Conservation (phyloP, 495 filamentous ascomycete genomes). For the Bryoglossum gracile region DNA sequence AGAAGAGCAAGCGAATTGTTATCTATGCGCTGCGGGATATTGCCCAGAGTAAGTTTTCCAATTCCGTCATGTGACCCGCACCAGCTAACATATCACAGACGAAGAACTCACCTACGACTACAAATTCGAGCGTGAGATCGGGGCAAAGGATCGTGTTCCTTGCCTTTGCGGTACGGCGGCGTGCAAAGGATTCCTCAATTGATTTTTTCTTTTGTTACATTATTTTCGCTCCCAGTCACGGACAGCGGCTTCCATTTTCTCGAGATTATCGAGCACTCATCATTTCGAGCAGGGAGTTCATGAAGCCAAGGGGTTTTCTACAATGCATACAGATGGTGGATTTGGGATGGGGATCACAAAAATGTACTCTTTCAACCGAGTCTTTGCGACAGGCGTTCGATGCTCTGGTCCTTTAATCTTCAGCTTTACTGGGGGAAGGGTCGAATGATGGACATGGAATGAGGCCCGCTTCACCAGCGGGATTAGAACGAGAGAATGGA, state of each 20-base stretch:
- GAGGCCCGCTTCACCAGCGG: slow-evolving; percentile 17
- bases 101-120: slow-evolving; percentile 99
- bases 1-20: slow-evolving; percentile 97
- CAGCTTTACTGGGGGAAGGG: not conserved
- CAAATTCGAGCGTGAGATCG: slow-evolving; percentile 97
- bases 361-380: slow-evolving; percentile 28
- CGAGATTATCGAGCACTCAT: not conserved
- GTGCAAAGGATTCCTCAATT: slow-evolving; percentile 99
- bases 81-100: slow-evolving; percentile 57
- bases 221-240: not conserved
- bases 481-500: not conserved
- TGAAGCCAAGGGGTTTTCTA: not conserved
- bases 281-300: slow-evolving; percentile 9
- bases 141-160: slow-evolving; percentile 88
- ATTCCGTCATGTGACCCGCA: not conserved
- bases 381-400: slow-evolving; percentile 3
- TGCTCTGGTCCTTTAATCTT: not conserved
- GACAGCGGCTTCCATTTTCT: not conserved
- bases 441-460: not conserved
- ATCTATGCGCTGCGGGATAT: slow-evolving; percentile 97
- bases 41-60: slow-evolving; percentile 66
- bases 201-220: slow-evolving; percentile 27
- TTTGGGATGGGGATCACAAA: slow-evolving; percentile 11
- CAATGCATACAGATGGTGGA: slow-evolving; percentile 19
- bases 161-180: slow-evolving; percentile 92